Evolutionary conservation across 2,329 filamentous ascomycete species (phyloP), one percentile per base, ranked within the genome.

Genomic region (Blumeria hordei): DNA sequence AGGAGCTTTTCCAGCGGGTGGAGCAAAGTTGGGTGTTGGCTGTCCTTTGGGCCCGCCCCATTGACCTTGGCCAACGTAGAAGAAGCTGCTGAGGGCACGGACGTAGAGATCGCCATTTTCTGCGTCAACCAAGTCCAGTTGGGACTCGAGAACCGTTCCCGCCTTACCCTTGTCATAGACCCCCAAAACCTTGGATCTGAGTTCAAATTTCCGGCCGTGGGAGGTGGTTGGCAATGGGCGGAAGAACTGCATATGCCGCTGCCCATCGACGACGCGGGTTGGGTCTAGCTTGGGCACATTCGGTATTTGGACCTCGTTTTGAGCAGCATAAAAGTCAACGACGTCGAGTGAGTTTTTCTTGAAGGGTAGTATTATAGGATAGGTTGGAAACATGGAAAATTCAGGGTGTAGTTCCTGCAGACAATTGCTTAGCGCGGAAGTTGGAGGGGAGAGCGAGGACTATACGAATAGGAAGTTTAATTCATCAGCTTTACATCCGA

Each of bases 21-120:
- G 83, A 6, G 85, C 82, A 70, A 78, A 94, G 70, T 78, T 88
- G 61, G 81, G 72, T 0, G 82, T 83, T 57, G 85, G 81, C 2
- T 87, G 86, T 5, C 87, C 88, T 71, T 94, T 94, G 41, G 88
- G 88, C 0, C 88, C 88, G 60, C 85, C 84, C 88, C 88, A 95
- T 67, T 72, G 72, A 62, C 78, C 78, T 68, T 85, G 81, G 0
- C 80, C 80, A 52, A 85, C 77, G 61, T 78, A 82, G 65, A 85
- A 85, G 0, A 71, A 75, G 61, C 72, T 78, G 6, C 77, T 76
- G 10, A 80, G 70, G 39, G 73, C 74, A 53, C 73, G 71, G 1
- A 71, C 71, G 62, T 83, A 85, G 1, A 77, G 70, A 61, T 84
- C 79, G 0, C 76, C 78, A 1, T 68, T 74, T 54, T 70, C 69